A percentile compares a stretch with the other conserved stretches of the same genome.
Conservation (phyloP, 768 basidiomycete species). For the Lactifluus rugatus region DNA sequence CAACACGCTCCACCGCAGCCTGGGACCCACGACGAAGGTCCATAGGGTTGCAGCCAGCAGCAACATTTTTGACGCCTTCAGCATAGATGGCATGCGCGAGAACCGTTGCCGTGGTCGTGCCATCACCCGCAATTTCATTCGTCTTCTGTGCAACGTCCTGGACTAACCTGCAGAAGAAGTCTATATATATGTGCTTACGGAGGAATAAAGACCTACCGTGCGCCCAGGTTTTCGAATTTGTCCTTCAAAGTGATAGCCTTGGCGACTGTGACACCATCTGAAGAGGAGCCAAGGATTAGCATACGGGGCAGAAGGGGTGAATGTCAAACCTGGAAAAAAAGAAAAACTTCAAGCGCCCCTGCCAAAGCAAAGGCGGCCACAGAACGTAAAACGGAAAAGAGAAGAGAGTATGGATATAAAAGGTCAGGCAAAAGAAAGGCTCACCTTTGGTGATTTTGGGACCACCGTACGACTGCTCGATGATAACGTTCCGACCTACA, state of each 20-base stretch:
- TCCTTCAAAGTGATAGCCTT: constrained; percentile 91
- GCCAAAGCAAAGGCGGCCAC: neutral
- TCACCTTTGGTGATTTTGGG: constrained; percentile 94
- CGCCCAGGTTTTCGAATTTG: constrained; percentile 98
- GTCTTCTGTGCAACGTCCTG: constrained; percentile 96
- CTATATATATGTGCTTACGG: neutral
- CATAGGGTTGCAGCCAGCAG: constrained; percentile 99
- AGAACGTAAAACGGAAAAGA: neutral
- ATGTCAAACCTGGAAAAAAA: neutral
- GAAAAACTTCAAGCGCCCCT: neutral
- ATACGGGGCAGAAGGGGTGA: neutral
- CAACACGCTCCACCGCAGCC: constrained; percentile 86
- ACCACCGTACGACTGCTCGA: constrained; percentile 84
- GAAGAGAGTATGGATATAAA: neutral
- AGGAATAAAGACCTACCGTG: constrained; percentile 53
- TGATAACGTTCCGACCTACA: constrained; percentile 92
- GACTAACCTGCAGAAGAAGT: constrained; percentile 49
- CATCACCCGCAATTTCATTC: constrained; percentile 95
- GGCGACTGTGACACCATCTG: constrained; percentile 96
- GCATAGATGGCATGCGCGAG: constrained; percentile 96
- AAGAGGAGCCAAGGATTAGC: neutral
- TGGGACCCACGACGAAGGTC: constrained; percentile 98
- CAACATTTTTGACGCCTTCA: constrained; percentile 98
- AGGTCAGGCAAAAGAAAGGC: constrained; percentile 13
- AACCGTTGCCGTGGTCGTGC: constrained; percentile 96